A percentile compares a stretch with the other conserved stretches of the same genome.
These are phyloP conservation scores for Antarctomyces pellizariae DNA, from an alignment of 495 filamentous ascomycete species.

Conservation along the genomic window DNA sequence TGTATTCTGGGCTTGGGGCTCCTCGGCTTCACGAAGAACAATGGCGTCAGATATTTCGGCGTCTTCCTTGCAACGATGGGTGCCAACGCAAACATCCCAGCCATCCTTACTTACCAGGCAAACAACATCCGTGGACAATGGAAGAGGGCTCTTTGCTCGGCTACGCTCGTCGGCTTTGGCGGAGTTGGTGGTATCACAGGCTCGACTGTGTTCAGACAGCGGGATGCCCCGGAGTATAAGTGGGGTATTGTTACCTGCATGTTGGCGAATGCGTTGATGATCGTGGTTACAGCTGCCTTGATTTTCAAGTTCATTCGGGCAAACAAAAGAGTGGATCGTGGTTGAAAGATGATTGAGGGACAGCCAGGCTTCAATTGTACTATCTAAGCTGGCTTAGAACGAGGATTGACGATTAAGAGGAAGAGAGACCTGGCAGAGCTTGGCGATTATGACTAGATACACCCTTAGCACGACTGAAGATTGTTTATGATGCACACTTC, in stretches of 20 bases:
- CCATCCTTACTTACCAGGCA: constrained; percentile 30
- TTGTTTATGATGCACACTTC: no score
- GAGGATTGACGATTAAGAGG: no score
- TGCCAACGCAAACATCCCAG: constrained; percentile 35
- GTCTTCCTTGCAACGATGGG: constrained; percentile 37
- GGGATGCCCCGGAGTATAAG: constrained; percentile 26
- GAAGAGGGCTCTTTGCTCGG: constrained; percentile 36
- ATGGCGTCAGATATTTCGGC: constrained; percentile 34
- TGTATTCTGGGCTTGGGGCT: constrained; percentile 24
- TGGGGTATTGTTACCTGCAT: constrained; percentile 25
- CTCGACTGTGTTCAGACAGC: constrained; percentile 28
- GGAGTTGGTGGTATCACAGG: constrained; percentile 37
- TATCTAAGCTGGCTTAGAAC: no score
- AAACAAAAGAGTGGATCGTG: constrained; percentile 13
- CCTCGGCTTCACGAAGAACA: constrained; percentile 25
- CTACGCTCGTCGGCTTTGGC: constrained; percentile 28
- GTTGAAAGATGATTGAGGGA: constrained; percentile 13
- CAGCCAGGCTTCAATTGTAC: constrained; percentile 15
- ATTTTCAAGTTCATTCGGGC: constrained; percentile 11
- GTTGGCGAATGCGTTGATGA: constrained; percentile 21
- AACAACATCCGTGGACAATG: constrained; percentile 46
- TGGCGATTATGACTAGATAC: no score
- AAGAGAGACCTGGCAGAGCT: no score
- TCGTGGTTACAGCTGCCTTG: constrained; percentile 13
- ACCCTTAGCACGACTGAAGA: no score